A percentile compares a stretch with the other conserved stretches of the same genome.
phyloP scores from a whole-genome alignment of 1,284 basidiomycete genomes.

The Apiotrichum porosum region DNA sequence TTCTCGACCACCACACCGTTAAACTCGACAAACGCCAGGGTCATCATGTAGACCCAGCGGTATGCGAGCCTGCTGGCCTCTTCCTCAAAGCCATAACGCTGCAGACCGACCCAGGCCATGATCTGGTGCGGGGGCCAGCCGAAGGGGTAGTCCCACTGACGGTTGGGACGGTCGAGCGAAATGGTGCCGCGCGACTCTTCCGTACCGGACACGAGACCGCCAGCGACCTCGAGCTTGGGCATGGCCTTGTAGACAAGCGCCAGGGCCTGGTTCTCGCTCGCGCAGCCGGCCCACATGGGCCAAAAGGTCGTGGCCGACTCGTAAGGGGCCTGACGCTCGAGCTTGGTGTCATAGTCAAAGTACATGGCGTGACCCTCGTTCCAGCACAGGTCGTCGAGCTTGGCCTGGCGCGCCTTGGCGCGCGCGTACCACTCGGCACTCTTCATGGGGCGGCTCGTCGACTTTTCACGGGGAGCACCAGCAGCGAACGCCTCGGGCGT shows the following conservation, averaged over 20 bases:
- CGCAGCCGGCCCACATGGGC: conserved; percentile 96
- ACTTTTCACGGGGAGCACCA: conserved; percentile 56
- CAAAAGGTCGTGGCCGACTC: conserved; percentile 94
- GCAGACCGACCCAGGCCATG: conserved; percentile 94
- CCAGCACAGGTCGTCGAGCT: conserved; percentile 94
- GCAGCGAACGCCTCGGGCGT: conserved; percentile 67
- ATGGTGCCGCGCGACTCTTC: conserved; percentile 95
- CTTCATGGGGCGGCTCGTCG: conserved; percentile 60
- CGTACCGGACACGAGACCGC: conserved; percentile 93
- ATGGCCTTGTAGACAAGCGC: conserved; percentile 84
- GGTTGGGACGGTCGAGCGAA: conserved; percentile 91
- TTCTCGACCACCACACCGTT: conserved; percentile 97
- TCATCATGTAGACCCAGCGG: conserved; percentile 89
- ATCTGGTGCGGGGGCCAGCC: conserved; percentile 93
- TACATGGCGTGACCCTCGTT: conserved; percentile 92
- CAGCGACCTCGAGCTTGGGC: conserved; percentile 91
- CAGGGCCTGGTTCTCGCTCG: conserved; percentile 88
- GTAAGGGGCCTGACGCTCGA: conserved; percentile 85
- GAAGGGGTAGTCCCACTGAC: conserved; percentile 74
- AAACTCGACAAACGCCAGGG: conserved; percentile 67
- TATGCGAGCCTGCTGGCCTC: conserved; percentile 92
- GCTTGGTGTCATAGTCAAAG: conserved; percentile 92
- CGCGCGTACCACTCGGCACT: conserved; percentile 87
- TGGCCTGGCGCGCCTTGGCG: conserved; percentile 70
- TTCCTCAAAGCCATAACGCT: conserved; percentile 90